These are phyloP conservation scores for Stagonosporopsis vannaccii DNA, from an alignment of 2,329 filamentous ascomycete species.

Conservation along the genomic window DNA sequence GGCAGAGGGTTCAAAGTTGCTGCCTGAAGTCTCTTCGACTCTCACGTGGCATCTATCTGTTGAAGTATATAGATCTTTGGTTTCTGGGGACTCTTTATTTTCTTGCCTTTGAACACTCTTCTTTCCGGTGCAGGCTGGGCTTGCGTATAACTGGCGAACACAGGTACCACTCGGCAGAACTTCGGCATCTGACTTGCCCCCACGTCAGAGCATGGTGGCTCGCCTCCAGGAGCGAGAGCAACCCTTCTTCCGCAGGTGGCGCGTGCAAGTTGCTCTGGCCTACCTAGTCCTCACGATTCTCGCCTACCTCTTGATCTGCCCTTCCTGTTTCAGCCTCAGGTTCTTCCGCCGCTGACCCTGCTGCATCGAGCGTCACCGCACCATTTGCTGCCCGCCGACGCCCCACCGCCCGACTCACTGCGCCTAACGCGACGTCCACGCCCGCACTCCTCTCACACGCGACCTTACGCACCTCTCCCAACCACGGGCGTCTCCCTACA, in stretches of 20 bases:
- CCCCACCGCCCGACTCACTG: slow-evolving; percentile 25
- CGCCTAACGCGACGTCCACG: slow-evolving; percentile 18
- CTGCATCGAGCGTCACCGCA: slow-evolving; percentile 10
- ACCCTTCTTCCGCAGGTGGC: slow-evolving; percentile 1
- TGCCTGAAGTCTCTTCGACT: background rate
- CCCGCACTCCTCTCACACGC: slow-evolving; percentile 24
- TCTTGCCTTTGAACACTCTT: background rate
- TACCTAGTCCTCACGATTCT: background rate
- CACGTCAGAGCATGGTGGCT: slow-evolving; percentile 17
- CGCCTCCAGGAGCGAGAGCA: slow-evolving; percentile 9
- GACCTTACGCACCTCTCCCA: slow-evolving; percentile 16
- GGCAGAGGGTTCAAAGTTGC: background rate
- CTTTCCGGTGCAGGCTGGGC: too few species aligned
- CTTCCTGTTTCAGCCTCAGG: background rate
- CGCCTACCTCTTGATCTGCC: background rate
- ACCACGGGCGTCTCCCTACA: slow-evolving; percentile 13
- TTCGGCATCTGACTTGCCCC: slow-evolving; percentile 2
- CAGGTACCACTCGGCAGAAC: slow-evolving; percentile 10
- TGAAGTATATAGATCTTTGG: background rate
- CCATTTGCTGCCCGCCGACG: slow-evolving; percentile 18
- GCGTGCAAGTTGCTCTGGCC: background rate
- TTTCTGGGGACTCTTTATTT: background rate
- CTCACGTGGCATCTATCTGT: too few species aligned
- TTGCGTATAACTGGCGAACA: background rate
- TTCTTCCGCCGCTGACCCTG: background rate